These are phyloP conservation scores for Termitomyces sp. DNA, from an alignment of 768 basidiomycete species.

Conservation along the genomic window DNA sequence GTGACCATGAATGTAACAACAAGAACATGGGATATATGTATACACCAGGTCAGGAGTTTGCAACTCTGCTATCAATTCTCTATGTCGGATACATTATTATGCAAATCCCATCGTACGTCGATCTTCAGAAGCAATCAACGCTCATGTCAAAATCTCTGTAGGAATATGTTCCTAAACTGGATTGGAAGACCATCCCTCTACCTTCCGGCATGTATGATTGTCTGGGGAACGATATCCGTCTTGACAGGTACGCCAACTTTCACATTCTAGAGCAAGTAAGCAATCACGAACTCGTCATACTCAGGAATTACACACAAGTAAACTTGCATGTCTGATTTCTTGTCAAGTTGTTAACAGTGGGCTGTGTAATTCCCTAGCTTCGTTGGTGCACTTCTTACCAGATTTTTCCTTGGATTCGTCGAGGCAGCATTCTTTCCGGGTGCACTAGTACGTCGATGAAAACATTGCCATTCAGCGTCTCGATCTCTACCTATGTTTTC, in stretches of 20 bases:
- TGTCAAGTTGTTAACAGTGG: neutral
- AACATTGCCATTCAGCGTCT: slow-evolving; percentile 6
- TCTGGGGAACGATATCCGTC: slow-evolving; percentile 61
- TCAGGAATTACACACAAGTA: slow-evolving; percentile 20
- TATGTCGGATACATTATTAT: slow-evolving; percentile 69
- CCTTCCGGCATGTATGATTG: slow-evolving; percentile 56
- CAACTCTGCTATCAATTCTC: slow-evolving; percentile 55
- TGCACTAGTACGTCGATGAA: slow-evolving; percentile 36
- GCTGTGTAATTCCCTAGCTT: slow-evolving; percentile 39
- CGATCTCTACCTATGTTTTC: neutral
- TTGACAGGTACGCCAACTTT: slow-evolving; percentile 38
- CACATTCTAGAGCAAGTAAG: neutral
- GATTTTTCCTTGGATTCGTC: slow-evolving; percentile 78
- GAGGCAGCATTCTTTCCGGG: slow-evolving; percentile 73
- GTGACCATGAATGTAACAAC: too few species aligned
- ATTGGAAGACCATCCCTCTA: slow-evolving; percentile 64
- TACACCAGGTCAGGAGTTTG: slow-evolving; percentile 43
- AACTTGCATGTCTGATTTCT: neutral
- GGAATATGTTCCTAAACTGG: slow-evolving; percentile 67
- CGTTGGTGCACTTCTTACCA: slow-evolving; percentile 56
- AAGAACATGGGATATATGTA: neutral
- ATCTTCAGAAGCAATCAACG: neutral
- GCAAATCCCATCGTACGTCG: slow-evolving; percentile 67
- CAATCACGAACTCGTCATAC: neutral
- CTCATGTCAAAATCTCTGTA: slow-evolving; percentile 19